Conservation (phyloP, 1,284 basidiomycete species). For the Boletus sp. region DNA sequence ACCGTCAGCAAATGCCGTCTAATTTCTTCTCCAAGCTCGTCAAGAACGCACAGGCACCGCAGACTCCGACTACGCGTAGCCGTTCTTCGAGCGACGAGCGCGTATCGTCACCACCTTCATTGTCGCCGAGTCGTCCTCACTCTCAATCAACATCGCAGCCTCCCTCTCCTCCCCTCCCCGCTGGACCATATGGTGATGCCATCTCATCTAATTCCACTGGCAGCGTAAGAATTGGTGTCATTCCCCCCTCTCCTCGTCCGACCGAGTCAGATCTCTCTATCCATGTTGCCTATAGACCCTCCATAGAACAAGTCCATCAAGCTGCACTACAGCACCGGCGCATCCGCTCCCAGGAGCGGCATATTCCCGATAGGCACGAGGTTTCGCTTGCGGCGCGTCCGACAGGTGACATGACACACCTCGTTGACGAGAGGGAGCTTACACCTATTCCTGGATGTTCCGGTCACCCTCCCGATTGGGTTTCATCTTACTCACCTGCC, state of each 20-base stretch:
- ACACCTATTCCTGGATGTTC: conserved; percentile 27
- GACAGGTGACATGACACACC: conserved; percentile 18
- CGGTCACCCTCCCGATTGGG: conserved; percentile 22
- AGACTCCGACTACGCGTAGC: conserved; percentile 1
- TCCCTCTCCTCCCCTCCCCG: conserved; percentile 15
- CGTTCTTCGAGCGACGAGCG: conserved; percentile 6
- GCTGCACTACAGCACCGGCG: conserved; percentile 26
- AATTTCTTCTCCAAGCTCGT: conserved; percentile 51
- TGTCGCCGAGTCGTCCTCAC: conserved; percentile 14
- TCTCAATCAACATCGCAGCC: conserved; percentile 29
- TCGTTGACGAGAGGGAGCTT: conserved; percentile 26
- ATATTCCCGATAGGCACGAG: conserved; percentile 31
- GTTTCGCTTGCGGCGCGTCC: conserved; percentile 34
- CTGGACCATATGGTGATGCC: conserved; percentile 5
- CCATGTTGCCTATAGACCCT: conserved; percentile 5
- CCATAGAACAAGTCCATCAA: conserved; percentile 23
- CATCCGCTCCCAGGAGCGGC: conserved; percentile 30
- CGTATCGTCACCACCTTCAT: neutral
- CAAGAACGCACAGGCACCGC: conserved; percentile 28
- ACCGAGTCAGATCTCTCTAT: conserved; percentile 20
- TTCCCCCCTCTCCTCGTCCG: conserved; percentile 28
- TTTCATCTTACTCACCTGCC: conserved; percentile 18
- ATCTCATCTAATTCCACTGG: conserved; percentile 26
- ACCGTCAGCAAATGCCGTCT: conserved; percentile 38
- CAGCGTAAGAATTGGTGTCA: conserved; percentile 31